Evolutionary conservation across 805 yeast species (phyloP).

Genomic region (Priceomyces haplophilus): DNA sequence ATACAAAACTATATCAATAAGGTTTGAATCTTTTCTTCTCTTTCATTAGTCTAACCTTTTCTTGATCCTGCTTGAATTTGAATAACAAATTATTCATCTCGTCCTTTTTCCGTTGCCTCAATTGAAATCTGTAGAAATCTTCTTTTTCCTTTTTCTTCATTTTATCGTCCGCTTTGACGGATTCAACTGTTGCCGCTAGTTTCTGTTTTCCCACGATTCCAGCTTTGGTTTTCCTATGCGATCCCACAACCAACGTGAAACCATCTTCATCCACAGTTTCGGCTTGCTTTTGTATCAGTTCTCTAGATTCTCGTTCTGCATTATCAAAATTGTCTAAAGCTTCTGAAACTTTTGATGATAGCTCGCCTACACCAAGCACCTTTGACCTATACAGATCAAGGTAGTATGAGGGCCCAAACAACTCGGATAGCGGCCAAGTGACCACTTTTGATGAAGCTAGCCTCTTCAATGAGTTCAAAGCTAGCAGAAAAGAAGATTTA

Average conservation of each 20-base stretch:
- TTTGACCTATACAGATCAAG: slow-evolving; percentile 31
- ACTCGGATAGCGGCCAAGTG: slow-evolving; percentile 38
- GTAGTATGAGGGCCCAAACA: slow-evolving; percentile 43
- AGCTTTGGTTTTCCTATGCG: slow-evolving; percentile 77
- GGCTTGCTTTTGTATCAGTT: slow-evolving; percentile 52
- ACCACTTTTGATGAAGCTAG: slow-evolving; percentile 25
- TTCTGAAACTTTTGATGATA: slow-evolving; percentile 56
- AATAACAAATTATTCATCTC: slow-evolving; percentile 84
- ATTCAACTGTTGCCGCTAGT: slow-evolving; percentile 34
- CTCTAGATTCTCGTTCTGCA: slow-evolving; percentile 62
- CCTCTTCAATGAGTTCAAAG: slow-evolving; percentile 60
- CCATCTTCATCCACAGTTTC: slow-evolving; percentile 88
- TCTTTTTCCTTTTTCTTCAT: slow-evolving; percentile 72
- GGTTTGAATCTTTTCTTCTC: slow-evolving; percentile 85
- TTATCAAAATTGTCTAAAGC: slow-evolving; percentile 66
- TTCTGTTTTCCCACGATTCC: slow-evolving; percentile 61
- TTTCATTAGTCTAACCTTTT: slow-evolving; percentile 71
- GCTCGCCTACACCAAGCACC: slow-evolving; percentile 46
- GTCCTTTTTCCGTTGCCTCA: slow-evolving; percentile 86
- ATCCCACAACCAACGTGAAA: slow-evolving; percentile 84
- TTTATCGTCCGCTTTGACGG: slow-evolving; percentile 43
- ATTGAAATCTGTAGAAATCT: slow-evolving; percentile 94
- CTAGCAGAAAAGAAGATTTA: slow-evolving; percentile 60
- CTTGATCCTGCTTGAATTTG: slow-evolving; percentile 90
- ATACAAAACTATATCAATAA: slow-evolving; percentile 40